Evolutionary conservation across 306 rosid species (phyloP).

Genomic region (Senna siamea): DNA sequence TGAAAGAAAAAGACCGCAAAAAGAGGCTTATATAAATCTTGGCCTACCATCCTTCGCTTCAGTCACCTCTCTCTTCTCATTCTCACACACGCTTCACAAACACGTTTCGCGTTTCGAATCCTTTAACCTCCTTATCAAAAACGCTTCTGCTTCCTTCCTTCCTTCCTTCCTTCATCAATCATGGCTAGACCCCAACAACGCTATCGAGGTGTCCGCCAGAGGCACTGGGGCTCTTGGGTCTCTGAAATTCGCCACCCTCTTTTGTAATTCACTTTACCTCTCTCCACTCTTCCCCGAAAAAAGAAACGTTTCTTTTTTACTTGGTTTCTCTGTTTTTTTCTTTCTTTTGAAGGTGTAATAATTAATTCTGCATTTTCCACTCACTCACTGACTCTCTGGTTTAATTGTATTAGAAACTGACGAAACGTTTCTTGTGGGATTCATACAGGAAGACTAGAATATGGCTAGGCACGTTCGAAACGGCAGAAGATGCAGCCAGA

Average conservation of each 20-base stretch:
- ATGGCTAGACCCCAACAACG: constrained; percentile 87
- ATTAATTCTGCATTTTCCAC: too few relatives aligned
- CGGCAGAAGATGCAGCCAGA: constrained; percentile 89
- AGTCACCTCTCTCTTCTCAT: constrained; percentile 26
- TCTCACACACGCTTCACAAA: constrained; percentile 39
- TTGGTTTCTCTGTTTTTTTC: not conserved
- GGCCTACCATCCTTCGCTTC: constrained; percentile 31
- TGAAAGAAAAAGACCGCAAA: constrained; percentile 24
- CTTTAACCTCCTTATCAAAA: not conserved
- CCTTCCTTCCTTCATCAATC: not conserved
- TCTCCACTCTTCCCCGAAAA: constrained; percentile 15
- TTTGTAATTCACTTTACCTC: constrained; percentile 59
- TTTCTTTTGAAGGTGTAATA: too few relatives aligned
- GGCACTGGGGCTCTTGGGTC: constrained; percentile 98
- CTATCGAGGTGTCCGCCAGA: constrained; percentile 80
- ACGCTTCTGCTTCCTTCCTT: not conserved
- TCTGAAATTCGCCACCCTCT: constrained; percentile 83
- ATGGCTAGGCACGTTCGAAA: constrained; percentile 88
- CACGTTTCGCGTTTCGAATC: constrained; percentile 22
- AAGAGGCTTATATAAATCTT: constrained; percentile 34
- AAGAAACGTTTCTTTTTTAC: not conserved
- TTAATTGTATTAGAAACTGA: not conserved
- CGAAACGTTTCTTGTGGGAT: not conserved
- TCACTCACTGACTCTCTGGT: not conserved
- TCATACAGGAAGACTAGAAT: constrained; percentile 72